Evolutionary conservation across 2,329 filamentous ascomycete species (phyloP).

Genomic region (Neopestalotiopsis rosae): DNA sequence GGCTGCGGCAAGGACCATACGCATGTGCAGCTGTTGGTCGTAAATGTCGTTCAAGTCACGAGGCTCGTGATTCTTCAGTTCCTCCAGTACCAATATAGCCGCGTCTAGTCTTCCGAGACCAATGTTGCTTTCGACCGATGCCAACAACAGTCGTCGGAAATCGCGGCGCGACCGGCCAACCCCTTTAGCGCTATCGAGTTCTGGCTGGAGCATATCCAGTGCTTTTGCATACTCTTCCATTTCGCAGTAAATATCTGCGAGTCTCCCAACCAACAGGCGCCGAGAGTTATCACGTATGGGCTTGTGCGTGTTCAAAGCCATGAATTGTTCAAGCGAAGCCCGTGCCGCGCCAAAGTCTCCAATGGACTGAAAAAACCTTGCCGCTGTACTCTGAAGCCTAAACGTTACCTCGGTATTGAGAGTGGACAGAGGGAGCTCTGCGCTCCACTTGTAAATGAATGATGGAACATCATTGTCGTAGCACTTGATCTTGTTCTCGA

Average conservation of each 20-base stretch:
- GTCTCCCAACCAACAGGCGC: constrained; percentile 30
- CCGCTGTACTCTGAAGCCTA: constrained; percentile 37
- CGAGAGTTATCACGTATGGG: constrained; percentile 33
- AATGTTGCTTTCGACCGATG: background rate
- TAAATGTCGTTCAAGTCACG: constrained; percentile 34
- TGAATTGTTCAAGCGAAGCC: constrained; percentile 37
- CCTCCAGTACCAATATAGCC: constrained; percentile 19
- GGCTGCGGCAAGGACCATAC: constrained; percentile 32
- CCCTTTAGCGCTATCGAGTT: constrained; percentile 27
- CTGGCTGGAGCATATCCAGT: constrained; percentile 26
- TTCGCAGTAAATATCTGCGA: constrained; percentile 37
- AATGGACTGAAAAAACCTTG: constrained; percentile 39
- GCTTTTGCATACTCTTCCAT: constrained; percentile 31
- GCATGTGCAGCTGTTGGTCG: constrained; percentile 38
- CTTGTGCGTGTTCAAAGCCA: constrained; percentile 30
- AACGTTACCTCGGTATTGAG: constrained; percentile 40
- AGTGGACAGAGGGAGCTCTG: constrained; percentile 32
- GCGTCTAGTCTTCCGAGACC: background rate
- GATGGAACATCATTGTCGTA: constrained; percentile 36
- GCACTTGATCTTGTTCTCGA: constrained; percentile 40
- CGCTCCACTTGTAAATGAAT: constrained; percentile 38
- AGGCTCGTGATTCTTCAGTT: constrained; percentile 26
- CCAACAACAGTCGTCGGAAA: constrained; percentile 32
- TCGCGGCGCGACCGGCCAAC: constrained; percentile 26
- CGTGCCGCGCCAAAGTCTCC: constrained; percentile 36